phyloP scores from a whole-genome alignment of 768 basidiomycete genomes.

The Amanita exitialis region DNA sequence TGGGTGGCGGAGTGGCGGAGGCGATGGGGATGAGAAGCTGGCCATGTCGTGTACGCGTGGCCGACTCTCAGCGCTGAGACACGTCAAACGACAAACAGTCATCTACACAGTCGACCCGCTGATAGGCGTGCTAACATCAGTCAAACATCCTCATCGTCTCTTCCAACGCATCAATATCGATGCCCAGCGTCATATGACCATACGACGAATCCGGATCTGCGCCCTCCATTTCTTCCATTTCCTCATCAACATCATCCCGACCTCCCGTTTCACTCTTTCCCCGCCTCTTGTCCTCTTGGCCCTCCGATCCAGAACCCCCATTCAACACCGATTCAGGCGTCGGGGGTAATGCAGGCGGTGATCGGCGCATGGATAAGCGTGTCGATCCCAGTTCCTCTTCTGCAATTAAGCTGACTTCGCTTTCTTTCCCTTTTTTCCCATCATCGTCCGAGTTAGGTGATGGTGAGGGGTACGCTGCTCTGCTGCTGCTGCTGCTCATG shows the following conservation, averaged over 20 bases:
- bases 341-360: background rate
- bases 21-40: conserved; percentile 34
- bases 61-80: background rate
- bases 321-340: conserved; percentile 5
- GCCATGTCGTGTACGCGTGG: conserved; percentile 13
- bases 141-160: conserved; percentile 19
- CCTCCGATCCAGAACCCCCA: background rate
- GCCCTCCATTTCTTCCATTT: background rate
- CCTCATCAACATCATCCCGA: background rate
- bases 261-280: background rate
- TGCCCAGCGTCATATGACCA: conserved; percentile 17
- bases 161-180: conserved; percentile 16
- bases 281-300: background rate
- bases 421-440: background rate
- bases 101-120: too few species aligned
- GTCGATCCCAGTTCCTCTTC: background rate
- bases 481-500: background rate
- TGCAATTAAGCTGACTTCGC: background rate
- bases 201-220: conserved; percentile 16
- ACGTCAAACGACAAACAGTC: background rate
- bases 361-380: background rate
- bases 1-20: conserved; percentile 79
- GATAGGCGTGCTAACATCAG: too few species aligned
- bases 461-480: conserved; percentile 1
- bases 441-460: background rate